Percentiles rank a stretch among this genome's conserved stretches.
Evolutionary conservation across 352 stramenopile species (phyloP).

Genomic region (Phytophthora pini): DNA sequence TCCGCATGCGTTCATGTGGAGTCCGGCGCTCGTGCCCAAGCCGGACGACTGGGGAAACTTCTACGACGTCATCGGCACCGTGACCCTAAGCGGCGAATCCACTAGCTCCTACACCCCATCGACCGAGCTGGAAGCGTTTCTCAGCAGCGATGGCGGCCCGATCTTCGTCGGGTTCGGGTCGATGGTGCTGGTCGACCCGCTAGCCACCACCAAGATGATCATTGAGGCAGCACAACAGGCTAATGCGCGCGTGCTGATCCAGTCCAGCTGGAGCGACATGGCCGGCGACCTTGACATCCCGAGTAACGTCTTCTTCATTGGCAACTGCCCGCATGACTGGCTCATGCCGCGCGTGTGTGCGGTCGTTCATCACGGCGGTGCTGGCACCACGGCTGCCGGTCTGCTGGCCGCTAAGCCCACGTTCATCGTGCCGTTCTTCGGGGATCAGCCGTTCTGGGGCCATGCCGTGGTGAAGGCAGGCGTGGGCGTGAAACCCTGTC

Average conservation of each 20-base stretch:
- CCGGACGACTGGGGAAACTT: slow-evolving; percentile 86
- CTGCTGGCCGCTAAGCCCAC: slow-evolving; percentile 91
- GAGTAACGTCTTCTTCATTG: slow-evolving; percentile 60
- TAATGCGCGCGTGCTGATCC: slow-evolving; percentile 85
- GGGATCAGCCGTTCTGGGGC: slow-evolving; percentile 94
- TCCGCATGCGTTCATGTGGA: slow-evolving; percentile 91
- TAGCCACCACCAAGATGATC: slow-evolving; percentile 80
- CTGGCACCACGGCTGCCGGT: slow-evolving; percentile 90
- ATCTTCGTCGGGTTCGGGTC: slow-evolving; percentile 95
- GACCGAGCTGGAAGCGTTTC: slow-evolving; percentile 62
- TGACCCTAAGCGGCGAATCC: slow-evolving; percentile 44
- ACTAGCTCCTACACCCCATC: slow-evolving; percentile 48
- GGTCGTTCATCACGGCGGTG: slow-evolving; percentile 81
- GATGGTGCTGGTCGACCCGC: slow-evolving; percentile 90
- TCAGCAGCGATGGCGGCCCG: slow-evolving; percentile 59
- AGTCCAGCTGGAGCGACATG: slow-evolving; percentile 88
- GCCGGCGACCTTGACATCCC: slow-evolving; percentile 45
- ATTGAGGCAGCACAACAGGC: slow-evolving; percentile 66
- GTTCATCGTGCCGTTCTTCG: slow-evolving; percentile 95
- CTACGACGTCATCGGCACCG: slow-evolving; percentile 87
- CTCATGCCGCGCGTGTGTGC: slow-evolving; percentile 86
- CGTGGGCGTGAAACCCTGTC: slow-evolving; percentile 84
- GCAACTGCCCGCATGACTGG: slow-evolving; percentile 89
- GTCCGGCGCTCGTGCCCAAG: slow-evolving; percentile 79
- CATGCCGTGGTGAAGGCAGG: slow-evolving; percentile 79